Evolutionary conservation across 352 stramenopile genomes (phyloP), one percentile per base, ranked within the genome.

Genomic region (Phytophthora ramorum): DNA sequence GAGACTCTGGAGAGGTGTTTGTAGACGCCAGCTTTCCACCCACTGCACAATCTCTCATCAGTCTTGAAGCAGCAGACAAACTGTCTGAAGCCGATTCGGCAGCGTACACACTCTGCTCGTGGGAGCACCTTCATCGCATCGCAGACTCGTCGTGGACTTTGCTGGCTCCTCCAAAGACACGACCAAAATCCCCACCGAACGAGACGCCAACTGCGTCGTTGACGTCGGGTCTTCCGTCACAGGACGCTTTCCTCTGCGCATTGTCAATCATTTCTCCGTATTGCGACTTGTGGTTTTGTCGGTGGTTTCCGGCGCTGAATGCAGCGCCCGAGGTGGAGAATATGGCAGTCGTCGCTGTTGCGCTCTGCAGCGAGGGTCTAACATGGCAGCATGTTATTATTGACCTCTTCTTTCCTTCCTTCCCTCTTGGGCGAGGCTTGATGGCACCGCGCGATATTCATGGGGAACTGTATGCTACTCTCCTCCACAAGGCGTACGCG

Each of bases 401-500:
- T 20, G 82, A 91, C 41, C 38, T 87, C 14, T 85, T 79, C 34
- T 34, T 79, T 1, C 82, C 80, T 38, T 51, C 59, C 0, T 77
- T 91, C 32, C 59, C 73, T 13, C 41, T 81, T 28, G 69, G 72
- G 35, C 49, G 38, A 40, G 75, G 79, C 4, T 22, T 82, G 5
- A 63, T 84, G 60, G 44, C 57, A 10, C 40, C 65, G 13, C 72
- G 56, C 24, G 66, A 60, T 16, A 5, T 17, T 2, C 37, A 59
- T 32, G 75, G 76, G 2, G 76, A 87, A 26, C 32, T 78, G 4
- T 90, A 74, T 16, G 38, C 69, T 1, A 56, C 71, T 19, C 38
- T 89, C 4, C 60, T 91, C 0, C 76, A 90, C 17, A 91, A 91
- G 46, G 80, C 80, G n/a, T 79, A 73, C 14, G 83, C 76, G 5